phyloP scores from a whole-genome alignment of 768 basidiomycete genomes.

The Boletus barrowsii region DNA sequence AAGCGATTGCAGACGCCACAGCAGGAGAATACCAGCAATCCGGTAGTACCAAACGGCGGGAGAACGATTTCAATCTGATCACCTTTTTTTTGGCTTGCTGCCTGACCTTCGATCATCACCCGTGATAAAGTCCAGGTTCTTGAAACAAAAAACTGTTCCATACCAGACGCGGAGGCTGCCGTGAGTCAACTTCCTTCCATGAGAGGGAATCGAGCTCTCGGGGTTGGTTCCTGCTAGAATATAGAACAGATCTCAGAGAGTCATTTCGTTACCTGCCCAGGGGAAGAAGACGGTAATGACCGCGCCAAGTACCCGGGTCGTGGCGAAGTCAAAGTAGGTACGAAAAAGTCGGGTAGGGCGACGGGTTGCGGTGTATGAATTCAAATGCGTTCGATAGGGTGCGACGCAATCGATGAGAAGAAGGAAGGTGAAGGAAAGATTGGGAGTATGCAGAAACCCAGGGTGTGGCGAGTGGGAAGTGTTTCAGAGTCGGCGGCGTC shows the following conservation, averaged over 20 bases:
- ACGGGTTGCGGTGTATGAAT: not conserved
- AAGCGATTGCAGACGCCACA: not conserved
- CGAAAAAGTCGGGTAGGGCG: not conserved
- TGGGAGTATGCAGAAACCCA: not conserved
- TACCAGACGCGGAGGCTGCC: no score
- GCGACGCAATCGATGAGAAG: not conserved
- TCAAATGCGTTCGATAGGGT: not conserved
- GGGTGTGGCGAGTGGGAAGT: not conserved
- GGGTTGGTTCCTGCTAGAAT: no score
- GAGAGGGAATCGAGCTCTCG: no score
- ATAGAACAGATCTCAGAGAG: no score
- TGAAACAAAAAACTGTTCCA: no score
- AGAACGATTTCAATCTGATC: no score
- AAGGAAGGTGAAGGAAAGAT: not conserved
- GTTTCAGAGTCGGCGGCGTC: no score
- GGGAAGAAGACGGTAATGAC: not conserved
- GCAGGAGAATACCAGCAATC: not conserved
- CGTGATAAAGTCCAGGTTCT: no score
- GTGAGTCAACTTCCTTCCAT: no score
- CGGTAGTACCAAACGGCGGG: not conserved
- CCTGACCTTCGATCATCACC: no score
- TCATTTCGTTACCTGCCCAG: not conserved
- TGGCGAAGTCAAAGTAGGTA: not conserved
- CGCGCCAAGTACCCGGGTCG: not conserved
- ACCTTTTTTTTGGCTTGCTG: no score